Conservation (phyloP, 768 basidiomycete species). For the Agrocybe pediades region DNA sequence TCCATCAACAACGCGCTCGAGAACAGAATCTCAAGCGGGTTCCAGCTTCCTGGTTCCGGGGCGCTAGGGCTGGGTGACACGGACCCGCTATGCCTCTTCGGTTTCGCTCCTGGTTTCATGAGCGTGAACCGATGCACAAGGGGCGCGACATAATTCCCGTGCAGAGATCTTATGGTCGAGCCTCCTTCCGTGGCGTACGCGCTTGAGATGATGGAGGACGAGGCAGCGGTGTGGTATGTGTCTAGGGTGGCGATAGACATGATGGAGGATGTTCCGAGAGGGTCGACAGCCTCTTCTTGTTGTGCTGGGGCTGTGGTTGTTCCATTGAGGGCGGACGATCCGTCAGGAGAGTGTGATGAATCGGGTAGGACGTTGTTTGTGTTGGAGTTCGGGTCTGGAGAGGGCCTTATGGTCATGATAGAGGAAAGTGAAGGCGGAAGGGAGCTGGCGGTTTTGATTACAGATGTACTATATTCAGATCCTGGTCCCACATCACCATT, state of each 20-base stretch:
- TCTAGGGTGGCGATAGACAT: constrained; percentile 60
- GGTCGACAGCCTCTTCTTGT: no score
- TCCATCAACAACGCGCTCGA: constrained; percentile 68
- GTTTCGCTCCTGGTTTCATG: constrained; percentile 74
- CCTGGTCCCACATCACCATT: constrained; percentile 28
- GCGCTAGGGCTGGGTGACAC: constrained; percentile 33
- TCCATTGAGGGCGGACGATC: constrained; percentile 15
- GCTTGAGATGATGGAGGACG: constrained; percentile 49
- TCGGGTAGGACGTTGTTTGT: constrained; percentile 43
- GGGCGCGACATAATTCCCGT: constrained; percentile 42
- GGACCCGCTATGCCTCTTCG: constrained; percentile 33
- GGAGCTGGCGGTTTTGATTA: constrained; percentile 50
- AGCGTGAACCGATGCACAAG: constrained; percentile 86
- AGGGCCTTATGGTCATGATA: constrained; percentile 68
- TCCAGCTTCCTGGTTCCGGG: constrained; percentile 51
- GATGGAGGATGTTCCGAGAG: constrained; percentile 45
- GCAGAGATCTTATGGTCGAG: constrained; percentile 59
- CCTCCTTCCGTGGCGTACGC: constrained; percentile 78
- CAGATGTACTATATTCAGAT: constrained; percentile 72
- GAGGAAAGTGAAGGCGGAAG: constrained; percentile 65
- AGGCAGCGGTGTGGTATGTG: constrained; percentile 66
- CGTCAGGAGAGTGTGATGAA: constrained; percentile 13
- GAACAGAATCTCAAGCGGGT: constrained; percentile 79
- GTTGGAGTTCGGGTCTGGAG: constrained; percentile 49
- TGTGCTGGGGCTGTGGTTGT: constrained; percentile 23